These are phyloP conservation scores for Oryza meyeriana DNA, from an alignment of 176 grass and related monocot genomes.

Conservation along the genomic window DNA sequence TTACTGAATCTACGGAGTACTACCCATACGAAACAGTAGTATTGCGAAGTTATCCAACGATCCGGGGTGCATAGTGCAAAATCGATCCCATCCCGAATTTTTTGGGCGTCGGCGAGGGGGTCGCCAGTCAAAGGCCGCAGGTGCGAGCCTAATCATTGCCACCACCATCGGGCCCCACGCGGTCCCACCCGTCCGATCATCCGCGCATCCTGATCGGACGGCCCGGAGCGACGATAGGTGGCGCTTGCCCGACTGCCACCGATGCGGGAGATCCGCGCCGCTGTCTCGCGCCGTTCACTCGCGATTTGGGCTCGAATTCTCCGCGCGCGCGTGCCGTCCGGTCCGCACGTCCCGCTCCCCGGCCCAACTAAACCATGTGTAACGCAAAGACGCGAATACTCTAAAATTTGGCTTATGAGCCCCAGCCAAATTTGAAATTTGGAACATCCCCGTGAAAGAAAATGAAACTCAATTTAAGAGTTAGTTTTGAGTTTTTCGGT, in stretches of 20 bases:
- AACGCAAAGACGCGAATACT: too few species aligned
- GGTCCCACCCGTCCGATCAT: conserved; percentile 4
- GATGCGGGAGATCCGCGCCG: conserved; percentile 30
- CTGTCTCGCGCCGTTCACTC: conserved; percentile 27
- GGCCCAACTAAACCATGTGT: too few species aligned
- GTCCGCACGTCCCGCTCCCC: not conserved
- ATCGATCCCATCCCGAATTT: not conserved
- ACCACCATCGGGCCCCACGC: not conserved
- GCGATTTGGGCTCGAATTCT: conserved; percentile 4
- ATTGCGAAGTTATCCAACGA: too few species aligned
- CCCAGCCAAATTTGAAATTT: too few species aligned
- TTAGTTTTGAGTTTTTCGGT: too few species aligned
- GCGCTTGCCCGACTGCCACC: conserved; percentile 15
- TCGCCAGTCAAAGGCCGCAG: conserved; percentile 50
- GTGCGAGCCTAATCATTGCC: conserved; percentile 60
- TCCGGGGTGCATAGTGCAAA: not conserved
- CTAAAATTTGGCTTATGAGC: too few species aligned
- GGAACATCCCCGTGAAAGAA: too few species aligned
- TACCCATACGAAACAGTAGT: too few species aligned
- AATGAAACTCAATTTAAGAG: too few species aligned
- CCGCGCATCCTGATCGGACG: conserved; percentile 16
- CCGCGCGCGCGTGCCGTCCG: not conserved
- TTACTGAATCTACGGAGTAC: too few species aligned
- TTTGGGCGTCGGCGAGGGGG: not conserved
- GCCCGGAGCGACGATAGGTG: not conserved